Conservation (phyloP, 208 protist species). For the Crithidia thermophila region DNA sequence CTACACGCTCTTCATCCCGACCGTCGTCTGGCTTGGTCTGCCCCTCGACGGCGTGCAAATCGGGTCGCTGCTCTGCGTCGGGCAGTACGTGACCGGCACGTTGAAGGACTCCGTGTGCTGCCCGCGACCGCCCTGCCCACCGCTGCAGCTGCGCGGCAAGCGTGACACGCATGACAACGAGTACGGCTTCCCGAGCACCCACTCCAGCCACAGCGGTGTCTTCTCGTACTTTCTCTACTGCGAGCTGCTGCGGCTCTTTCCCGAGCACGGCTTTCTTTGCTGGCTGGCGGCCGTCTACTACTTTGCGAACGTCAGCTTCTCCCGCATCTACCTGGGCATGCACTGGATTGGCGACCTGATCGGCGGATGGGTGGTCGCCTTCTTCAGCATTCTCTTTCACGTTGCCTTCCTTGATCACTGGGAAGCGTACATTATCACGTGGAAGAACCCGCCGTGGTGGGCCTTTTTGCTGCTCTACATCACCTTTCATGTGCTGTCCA, state of each 20-base stretch:
- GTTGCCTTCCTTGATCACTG: conserved; percentile 39
- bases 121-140: conserved; percentile 71
- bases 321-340: conserved; percentile 74
- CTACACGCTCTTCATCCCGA: conserved; percentile 64
- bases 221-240: conserved; percentile 65
- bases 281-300: conserved; percentile 44
- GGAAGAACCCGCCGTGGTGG: conserved; percentile 29
- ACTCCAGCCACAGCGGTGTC: conserved; percentile 57
- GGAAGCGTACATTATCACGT: conserved; percentile 30
- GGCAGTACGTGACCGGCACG: conserved; percentile 64
- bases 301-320: conserved; percentile 58
- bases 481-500: conserved; percentile 39
- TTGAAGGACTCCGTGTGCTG: conserved; percentile 67
- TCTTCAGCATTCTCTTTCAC: conserved; percentile 51
- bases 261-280: conserved; percentile 39
- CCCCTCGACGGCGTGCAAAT: conserved; percentile 36
- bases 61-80: conserved; percentile 56
- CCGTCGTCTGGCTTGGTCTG: conserved; percentile 48
- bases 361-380: conserved; percentile 43
- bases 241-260: conserved; percentile 40
- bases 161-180: conserved; percentile 52
- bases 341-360: conserved; percentile 80
- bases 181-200: conserved; percentile 80
- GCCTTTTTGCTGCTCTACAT: conserved; percentile 42
- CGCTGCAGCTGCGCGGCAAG: conserved; percentile 56